phyloP scores from a whole-genome alignment of 129 eudicot species.

The Cynara cardunculus region DNA sequence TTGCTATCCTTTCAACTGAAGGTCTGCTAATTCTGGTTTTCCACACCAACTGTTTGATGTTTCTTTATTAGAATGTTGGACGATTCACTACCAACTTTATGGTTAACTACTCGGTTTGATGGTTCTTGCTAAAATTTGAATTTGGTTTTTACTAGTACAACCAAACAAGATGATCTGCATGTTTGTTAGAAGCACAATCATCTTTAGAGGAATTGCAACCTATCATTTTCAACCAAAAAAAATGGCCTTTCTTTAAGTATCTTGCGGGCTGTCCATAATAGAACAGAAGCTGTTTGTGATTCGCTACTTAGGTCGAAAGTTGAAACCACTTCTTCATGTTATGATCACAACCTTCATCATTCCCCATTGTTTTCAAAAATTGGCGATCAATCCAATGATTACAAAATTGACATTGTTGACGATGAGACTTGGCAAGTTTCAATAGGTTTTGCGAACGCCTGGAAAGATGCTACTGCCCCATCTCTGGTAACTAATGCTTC shows the following conservation, averaged over 20 bases:
- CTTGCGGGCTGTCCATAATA: slow-evolving; percentile 13
- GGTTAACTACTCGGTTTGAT: neutral
- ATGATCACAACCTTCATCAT: slow-evolving; percentile 16
- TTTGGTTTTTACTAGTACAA: neutral
- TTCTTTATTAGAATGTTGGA: no score
- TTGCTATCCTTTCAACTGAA: no score
- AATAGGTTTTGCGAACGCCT: slow-evolving; percentile 50
- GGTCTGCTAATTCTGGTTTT: no score
- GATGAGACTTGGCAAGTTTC: slow-evolving; percentile 70
- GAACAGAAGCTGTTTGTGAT: slow-evolving; percentile 13
- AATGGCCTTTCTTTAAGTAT: slow-evolving; percentile 15
- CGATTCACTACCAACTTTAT: no score
- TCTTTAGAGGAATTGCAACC: no score
- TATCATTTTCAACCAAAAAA: slow-evolving; percentile 2
- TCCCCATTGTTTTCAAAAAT: slow-evolving; percentile 37
- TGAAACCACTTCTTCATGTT: slow-evolving; percentile 12
- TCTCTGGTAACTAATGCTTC: slow-evolving; percentile 1
- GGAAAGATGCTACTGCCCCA: slow-evolving; percentile 25
- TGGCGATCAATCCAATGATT: slow-evolving; percentile 30
- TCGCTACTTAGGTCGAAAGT: neutral
- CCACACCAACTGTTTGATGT: no score
- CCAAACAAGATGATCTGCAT: slow-evolving; percentile 25
- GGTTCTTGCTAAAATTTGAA: neutral
- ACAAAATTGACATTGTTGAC: slow-evolving; percentile 61
- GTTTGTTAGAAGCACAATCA: no score